Conservation (phyloP, 257 asterid genomes). For the Solanum infundibuliforme region DNA sequence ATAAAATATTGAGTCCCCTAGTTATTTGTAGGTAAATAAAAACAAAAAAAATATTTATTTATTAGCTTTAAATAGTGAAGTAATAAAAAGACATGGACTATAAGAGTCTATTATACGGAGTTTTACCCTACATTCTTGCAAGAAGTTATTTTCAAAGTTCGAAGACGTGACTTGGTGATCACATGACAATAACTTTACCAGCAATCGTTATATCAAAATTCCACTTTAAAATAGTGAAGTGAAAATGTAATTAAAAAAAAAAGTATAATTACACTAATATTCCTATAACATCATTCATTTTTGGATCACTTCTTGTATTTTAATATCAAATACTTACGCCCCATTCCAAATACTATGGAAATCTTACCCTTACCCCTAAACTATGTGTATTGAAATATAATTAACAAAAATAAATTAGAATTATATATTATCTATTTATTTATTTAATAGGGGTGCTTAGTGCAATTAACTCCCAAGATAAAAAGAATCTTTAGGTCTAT, state of each 20-base stretch:
- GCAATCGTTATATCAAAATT: not conserved
- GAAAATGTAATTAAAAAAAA: not conserved
- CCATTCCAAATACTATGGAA: not conserved
- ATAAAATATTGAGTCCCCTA: not conserved
- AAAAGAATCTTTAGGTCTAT: not conserved
- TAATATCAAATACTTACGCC: not conserved
- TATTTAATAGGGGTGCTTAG: not conserved
- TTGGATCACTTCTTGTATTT: not conserved
- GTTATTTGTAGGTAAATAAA: not conserved
- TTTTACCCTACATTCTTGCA: not conserved
- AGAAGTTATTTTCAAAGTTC: not conserved
- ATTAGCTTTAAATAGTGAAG: not conserved
- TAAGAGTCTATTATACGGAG: accelerated
- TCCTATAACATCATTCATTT: not conserved
- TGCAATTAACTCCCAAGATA: not conserved
- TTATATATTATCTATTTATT: not conserved
- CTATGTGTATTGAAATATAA: not conserved
- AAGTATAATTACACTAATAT: not conserved
- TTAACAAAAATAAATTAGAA: not conserved
- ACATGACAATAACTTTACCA: not conserved
- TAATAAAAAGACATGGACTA: not conserved
- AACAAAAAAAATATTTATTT: not conserved
- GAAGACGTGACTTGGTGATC: not conserved
- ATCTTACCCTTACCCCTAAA: not conserved
- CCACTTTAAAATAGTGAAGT: not conserved